Conservation (phyloP, 495 filamentous ascomycete species). For the Jackrogersella minutella region DNA sequence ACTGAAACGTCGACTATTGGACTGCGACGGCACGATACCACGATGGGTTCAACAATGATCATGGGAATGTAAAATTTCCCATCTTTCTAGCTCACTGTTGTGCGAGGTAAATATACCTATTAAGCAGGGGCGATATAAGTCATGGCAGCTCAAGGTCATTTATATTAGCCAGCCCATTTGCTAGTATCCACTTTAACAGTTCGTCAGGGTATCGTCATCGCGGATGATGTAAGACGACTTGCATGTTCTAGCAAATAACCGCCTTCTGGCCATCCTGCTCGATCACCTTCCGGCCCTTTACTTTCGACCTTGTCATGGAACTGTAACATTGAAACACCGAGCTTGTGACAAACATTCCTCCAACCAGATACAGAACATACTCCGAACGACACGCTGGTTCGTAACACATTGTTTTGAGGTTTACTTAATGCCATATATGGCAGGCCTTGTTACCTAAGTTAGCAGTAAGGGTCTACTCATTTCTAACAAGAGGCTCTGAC, state of each 20-base stretch:
- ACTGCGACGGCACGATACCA: conserved; percentile 12
- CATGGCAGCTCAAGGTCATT: conserved; percentile 25
- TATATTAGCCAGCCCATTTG: conserved; percentile 34
- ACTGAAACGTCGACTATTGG: conserved; percentile 27
- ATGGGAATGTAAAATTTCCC: conserved; percentile 34
- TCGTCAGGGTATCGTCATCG: conserved; percentile 35
- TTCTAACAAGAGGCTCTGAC: background rate
- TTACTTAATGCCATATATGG: conserved; percentile 5
- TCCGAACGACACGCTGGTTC: background rate
- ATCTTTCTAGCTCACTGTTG: conserved; percentile 34
- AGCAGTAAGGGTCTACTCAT: background rate
- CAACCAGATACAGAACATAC: background rate
- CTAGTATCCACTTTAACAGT: conserved; percentile 35
- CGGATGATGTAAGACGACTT: conserved; percentile 23
- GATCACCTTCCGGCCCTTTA: background rate
- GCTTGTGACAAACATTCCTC: background rate
- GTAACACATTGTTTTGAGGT: background rate
- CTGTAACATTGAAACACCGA: conserved; percentile 14
- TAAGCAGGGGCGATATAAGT: conserved; percentile 21
- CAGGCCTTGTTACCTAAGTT: background rate
- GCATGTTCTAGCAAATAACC: conserved; percentile 16
- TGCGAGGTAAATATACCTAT: conserved; percentile 30
- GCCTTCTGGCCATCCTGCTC: background rate
- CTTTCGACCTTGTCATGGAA: background rate
- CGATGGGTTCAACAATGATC: conserved; percentile 25